Evolutionary conservation across 495 filamentous ascomycete species (phyloP), one percentile per base, ranked within the genome.

Genomic region (Aspergillus carlsbadensis): DNA sequence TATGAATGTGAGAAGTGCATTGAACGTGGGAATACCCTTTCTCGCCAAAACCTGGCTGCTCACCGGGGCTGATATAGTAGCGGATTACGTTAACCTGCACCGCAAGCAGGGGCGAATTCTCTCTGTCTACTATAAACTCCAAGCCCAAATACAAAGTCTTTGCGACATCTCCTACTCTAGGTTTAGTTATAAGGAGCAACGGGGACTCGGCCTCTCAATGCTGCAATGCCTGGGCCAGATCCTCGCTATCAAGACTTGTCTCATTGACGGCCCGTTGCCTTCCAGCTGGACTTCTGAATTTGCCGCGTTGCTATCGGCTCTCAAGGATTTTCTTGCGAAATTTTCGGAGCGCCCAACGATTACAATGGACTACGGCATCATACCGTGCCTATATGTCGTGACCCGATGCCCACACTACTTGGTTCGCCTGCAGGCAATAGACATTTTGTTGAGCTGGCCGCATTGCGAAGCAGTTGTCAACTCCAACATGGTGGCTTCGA

Each of bases 391-490:
- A 17, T 60, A 37, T 21, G 54, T 64, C 18, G 58, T 49, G 3
- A 49, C 54, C 13, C 10, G 50, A n/a, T 64, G 61, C 40, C 52
- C 56, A 21, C 55, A 65, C 7, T 57, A 50, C 35, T 35, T 41
- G 21, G 34, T 58, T 50, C 61, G 61, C 3, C 54, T 57, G 15
- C 57, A 54, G 15, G 61, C 61, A 35, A 55, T 64, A 29, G 1
- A 57, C 21, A 34, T 35, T 14, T 44, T 60, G 49, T 43, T 35
- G 13, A 18, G 34, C 6, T 64, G 61, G 61, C 61, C 61, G 29
- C 61, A 60, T n/a, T 54, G 57, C 22, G 62, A 65, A 24, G 62
- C 56, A 13, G 33, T 62, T 17, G 34, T 61, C 15, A 61, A 62
- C 34, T 62, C 62, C 13, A 59, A 51, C 17, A n/a, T 57, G 2